Conservation (phyloP, 805 yeast species). For the Lipomyces spencermartinsiae region DNA sequence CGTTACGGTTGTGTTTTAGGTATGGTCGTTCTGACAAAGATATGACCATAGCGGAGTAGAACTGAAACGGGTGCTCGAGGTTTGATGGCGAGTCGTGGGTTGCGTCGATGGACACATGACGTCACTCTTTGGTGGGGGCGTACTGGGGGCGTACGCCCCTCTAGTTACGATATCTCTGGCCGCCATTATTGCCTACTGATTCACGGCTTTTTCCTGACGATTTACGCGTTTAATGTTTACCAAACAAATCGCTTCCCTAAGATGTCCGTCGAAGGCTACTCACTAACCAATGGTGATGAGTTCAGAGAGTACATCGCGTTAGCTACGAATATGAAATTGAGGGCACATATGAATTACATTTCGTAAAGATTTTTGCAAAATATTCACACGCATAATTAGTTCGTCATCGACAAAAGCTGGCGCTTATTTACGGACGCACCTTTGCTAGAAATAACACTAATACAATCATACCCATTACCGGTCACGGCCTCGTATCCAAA, state of each 20-base stretch:
- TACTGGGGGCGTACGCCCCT: no score
- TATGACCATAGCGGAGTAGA: not conserved
- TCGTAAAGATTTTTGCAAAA: not conserved
- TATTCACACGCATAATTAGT: not conserved
- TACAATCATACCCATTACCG: not conserved
- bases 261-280: no score
- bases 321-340: not conserved
- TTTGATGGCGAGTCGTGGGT: no score
- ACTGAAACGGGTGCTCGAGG: no score
- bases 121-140: no score
- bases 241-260: no score
- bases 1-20: not conserved
- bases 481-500: not conserved
- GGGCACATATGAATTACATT: not conserved
- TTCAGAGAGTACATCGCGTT: not conserved
- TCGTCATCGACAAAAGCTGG: not conserved
- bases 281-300: not conserved
- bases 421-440: not conserved
- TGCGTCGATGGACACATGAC: no score
- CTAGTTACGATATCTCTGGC: no score
- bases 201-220: no score
- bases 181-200: no score
- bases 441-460: not conserved
- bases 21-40: not conserved
- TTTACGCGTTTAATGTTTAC: no score